These are phyloP conservation scores for Metschnikowia baotianmanensis DNA, from an alignment of 805 yeast species.

Conservation along the genomic window DNA sequence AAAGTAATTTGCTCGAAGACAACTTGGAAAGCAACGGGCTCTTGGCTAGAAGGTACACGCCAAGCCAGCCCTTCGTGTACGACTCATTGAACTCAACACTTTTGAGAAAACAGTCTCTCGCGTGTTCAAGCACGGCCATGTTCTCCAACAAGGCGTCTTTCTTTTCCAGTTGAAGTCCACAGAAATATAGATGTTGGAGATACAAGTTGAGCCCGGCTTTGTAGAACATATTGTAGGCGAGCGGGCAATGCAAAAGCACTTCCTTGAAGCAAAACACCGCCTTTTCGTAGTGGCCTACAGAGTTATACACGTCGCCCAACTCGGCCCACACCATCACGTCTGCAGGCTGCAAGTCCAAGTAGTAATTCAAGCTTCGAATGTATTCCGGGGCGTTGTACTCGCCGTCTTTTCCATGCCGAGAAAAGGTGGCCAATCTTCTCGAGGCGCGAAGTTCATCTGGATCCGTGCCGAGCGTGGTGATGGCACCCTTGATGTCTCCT, in stretches of 20 bases:
- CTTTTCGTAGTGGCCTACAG: constrained; percentile 60
- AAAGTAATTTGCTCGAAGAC: constrained; percentile 13
- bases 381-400: constrained; percentile 34
- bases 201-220: constrained; percentile 50
- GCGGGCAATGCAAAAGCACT: constrained; percentile 63
- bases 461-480: constrained; percentile 25
- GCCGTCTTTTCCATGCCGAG: constrained; percentile 21
- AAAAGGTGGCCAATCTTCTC: constrained; percentile 36
- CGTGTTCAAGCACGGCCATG: constrained; percentile 23
- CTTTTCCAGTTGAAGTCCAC: constrained; percentile 17
- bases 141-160: constrained; percentile 32
- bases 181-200: constrained; percentile 26
- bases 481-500: constrained; percentile 34
- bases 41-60: constrained; percentile 43
- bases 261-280: constrained; percentile 71
- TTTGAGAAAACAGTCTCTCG: constrained; percentile 56
- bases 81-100: constrained; percentile 74
- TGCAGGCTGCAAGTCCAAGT: constrained; percentile 63
- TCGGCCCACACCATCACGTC: constrained; percentile 82
- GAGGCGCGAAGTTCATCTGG: constrained; percentile 38
- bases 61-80: constrained; percentile 73
- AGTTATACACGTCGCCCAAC: constrained; percentile 61
- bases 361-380: constrained; percentile 52
- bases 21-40: constrained; percentile 19
- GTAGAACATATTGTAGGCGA: constrained; percentile 64